Percentiles rank a stretch among this genome's conserved stretches.
Evolutionary conservation across 495 filamentous ascomycete species (phyloP).

Genomic region (Neurospora sp.): DNA sequence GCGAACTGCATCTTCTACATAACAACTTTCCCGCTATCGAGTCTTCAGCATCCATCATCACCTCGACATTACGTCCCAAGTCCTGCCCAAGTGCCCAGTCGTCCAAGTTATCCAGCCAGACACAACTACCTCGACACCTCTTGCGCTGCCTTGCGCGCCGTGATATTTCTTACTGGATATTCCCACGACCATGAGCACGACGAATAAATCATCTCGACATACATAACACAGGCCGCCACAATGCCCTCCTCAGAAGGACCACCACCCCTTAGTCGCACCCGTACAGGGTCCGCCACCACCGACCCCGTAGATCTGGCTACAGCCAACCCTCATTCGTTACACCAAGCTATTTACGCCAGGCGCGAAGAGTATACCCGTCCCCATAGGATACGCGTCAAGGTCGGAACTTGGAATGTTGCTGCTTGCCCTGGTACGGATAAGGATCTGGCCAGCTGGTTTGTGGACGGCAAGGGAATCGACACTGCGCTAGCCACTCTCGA

Average conservation of each 20-base stretch:
- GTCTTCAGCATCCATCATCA: background rate
- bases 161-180: background rate
- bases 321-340: conserved; percentile 34
- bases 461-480: conserved; percentile 60
- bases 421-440: conserved; percentile 71
- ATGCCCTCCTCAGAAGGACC: conserved; percentile 22
- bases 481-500: conserved; percentile 45
- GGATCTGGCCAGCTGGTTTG: conserved; percentile 79
- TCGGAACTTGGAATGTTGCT: conserved; percentile 94
- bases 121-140: background rate
- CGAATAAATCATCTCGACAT: background rate
- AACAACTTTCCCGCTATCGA: background rate
- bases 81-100: background rate
- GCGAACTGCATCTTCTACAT: background rate
- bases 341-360: conserved; percentile 53
- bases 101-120: background rate
- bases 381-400: conserved; percentile 64
- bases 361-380: conserved; percentile 67
- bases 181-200: background rate
- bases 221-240: background rate
- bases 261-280: conserved; percentile 6
- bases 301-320: conserved; percentile 27
- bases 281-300: conserved; percentile 16
- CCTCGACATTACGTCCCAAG: background rate
- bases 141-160: background rate